Base-by-base conservation (phyloP, 1,284 basidiomycete genomes). In the Heterobasidion annosum region DNA sequence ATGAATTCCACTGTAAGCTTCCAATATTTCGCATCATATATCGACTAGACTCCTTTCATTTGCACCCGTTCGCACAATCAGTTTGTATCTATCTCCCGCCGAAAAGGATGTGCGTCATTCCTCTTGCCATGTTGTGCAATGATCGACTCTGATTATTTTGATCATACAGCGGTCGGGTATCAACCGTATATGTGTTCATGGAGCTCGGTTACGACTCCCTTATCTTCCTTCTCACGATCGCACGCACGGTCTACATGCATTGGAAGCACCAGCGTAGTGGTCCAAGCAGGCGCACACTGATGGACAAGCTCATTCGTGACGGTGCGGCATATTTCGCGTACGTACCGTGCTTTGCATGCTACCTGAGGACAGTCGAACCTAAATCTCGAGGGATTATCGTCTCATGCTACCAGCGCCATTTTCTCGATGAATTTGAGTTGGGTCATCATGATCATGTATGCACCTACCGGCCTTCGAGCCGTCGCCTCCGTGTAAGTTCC, bases 361-460 rank as follows among this genome's bases (percentile, higher is more conserved):
- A 1, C 25, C 3, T 5, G 25, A 25, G 25, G 3, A 25, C 4
- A 25, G 25, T 13, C 8, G 48, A 32, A 15, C 7, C 1, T 40
- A n/a, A 34, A 35, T n/a, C 18, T 8, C 18, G 47, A 13, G 4
- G 6, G 19, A 8, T 19, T 43, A 55, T 34, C 34, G 34, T 8
- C 34, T 55, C 47, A 5, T 42, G 37, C 40, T n/a, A 45, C 40
- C 5, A 59, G 59, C 8, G 57, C 44, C 40, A 60, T 60, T 19
- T 59, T 60, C 53, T 57, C 59, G 25, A 54, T 60, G 52, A 56
- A 60, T 33, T 35, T 60, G 12, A 55, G 48, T 35, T 60, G 59
- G 59, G 59, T 59, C 34, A 8, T 60, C 43, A 60, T 60, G 59
- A 59, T 60, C 50, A 25, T 59, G 34, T 49, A 59, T 34, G 59